Conservation (phyloP, 495 filamentous ascomycete species). For the Thermothielavioides terrestris region DNA sequence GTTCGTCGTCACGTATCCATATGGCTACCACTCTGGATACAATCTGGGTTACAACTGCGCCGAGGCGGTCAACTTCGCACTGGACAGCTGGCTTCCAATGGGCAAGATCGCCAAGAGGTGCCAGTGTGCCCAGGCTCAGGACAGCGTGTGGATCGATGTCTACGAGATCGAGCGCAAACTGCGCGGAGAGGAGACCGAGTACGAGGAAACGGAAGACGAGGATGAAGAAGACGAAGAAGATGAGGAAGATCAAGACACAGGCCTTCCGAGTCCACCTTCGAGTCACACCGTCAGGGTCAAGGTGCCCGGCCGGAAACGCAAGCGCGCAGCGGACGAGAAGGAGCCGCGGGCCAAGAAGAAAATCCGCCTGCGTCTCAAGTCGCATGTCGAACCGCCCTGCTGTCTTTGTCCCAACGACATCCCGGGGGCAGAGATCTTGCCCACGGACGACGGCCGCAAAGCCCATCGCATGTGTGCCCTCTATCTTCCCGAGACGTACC, state of each 20-base stretch:
- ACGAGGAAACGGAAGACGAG: constrained; percentile 72
- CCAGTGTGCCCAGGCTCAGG: constrained; percentile 72
- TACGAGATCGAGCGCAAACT: constrained; percentile 90
- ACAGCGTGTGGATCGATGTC: constrained; percentile 98
- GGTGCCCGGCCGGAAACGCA: constrained; percentile 52
- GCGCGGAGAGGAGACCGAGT: constrained; percentile 85
- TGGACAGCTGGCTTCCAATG: constrained; percentile 87
- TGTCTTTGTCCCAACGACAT: constrained; percentile 90
- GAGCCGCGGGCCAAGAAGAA: constrained; percentile 57
- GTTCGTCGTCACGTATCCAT: constrained; percentile 97
- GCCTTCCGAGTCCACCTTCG: constrained; percentile 67
- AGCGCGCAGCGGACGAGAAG: constrained; percentile 29
- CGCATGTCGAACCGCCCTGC: constrained; percentile 72
- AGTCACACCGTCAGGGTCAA: constrained; percentile 37
- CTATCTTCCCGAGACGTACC: constrained; percentile 87
- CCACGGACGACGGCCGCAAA: constrained; percentile 78
- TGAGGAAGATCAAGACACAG: constrained; percentile 53
- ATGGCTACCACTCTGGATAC: constrained; percentile 97
- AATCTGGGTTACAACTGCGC: constrained; percentile 99
- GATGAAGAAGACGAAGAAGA: constrained; percentile 65
- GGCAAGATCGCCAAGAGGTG: constrained; percentile 97
- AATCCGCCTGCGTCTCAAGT: constrained; percentile 59
- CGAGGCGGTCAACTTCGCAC: constrained; percentile 96
- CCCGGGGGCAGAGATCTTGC: constrained; percentile 70
- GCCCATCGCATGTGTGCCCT: constrained; percentile 84